These are phyloP conservation scores for Martensiomyces pterosporus DNA, from an alignment of 192 early-diverging fungal species.

Conservation along the genomic window DNA sequence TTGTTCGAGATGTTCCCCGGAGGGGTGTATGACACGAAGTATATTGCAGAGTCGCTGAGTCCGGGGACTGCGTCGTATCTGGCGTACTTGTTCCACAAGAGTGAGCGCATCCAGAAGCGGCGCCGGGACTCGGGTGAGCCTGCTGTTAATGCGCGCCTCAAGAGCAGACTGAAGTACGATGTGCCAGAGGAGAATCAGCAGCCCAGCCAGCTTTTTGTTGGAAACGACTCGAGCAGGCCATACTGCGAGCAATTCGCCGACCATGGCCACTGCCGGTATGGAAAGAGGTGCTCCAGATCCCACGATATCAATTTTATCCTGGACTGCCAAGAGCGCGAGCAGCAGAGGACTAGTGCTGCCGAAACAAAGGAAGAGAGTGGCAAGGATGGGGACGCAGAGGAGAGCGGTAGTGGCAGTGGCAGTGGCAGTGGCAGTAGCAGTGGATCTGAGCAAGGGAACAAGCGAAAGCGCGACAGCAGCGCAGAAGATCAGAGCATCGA, in stretches of 20 bases:
- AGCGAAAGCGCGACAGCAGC: conserved; percentile 11
- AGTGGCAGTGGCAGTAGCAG: not conserved
- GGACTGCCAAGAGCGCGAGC: conserved; percentile 52
- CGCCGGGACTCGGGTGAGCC: conserved; percentile 13
- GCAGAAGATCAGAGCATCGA: conserved; percentile 1
- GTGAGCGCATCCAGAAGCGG: conserved; percentile 25
- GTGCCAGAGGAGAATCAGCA: conserved; percentile 1
- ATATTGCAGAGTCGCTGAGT: conserved; percentile 52
- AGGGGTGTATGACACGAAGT: conserved; percentile 94
- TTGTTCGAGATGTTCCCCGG: conserved; percentile 77
- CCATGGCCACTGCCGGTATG: conserved; percentile 74
- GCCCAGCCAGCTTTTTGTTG: not conserved
- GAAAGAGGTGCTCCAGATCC: conserved; percentile 62
- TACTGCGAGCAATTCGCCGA: conserved; percentile 83
- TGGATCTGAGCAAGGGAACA: conserved; percentile 1
- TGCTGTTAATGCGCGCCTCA: conserved; percentile 21
- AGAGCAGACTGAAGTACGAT: conserved; percentile 9
- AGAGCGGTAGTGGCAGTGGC: not conserved
- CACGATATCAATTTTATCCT: conserved; percentile 90
- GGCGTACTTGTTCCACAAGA: conserved; percentile 44
- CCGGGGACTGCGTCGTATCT: conserved; percentile 29
- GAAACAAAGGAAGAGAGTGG: conserved; percentile 38
- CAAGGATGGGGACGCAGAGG: conserved; percentile 14
- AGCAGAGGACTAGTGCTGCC: not conserved
- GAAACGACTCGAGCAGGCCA: conserved; percentile 8